These are phyloP conservation scores for Litsea cubeba DNA, from an alignment of 164 flowering plant genomes.

Conservation along the genomic window DNA sequence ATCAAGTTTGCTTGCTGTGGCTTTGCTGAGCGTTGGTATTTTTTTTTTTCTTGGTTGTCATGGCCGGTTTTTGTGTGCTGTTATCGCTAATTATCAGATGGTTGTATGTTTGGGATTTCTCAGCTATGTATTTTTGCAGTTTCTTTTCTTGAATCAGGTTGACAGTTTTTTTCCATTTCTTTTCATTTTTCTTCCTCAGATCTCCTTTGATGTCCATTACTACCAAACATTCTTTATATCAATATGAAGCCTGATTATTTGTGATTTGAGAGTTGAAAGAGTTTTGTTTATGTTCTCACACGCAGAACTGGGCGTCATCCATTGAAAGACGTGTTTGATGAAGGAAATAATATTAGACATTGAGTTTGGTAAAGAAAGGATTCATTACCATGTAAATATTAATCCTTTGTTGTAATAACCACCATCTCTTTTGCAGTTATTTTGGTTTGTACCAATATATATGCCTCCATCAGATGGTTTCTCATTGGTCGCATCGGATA, in stretches of 20 bases:
- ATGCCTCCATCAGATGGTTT: too few relatives aligned
- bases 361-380: background rate
- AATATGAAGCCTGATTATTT: background rate
- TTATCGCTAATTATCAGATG: background rate
- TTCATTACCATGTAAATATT: background rate
- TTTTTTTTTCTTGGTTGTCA: background rate
- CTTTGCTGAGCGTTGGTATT: background rate
- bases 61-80: background rate
- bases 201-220: background rate
- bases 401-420: too few relatives aligned
- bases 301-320: background rate
- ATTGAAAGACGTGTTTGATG: background rate
- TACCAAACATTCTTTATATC: slow-evolving; percentile 4
- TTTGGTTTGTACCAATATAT: too few relatives aligned
- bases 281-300: background rate
- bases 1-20: background rate
- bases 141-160: background rate
- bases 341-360: background rate
- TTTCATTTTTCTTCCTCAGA: background rate
- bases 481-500: too few relatives aligned
- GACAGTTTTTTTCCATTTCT: background rate
- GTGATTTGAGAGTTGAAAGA: slow-evolving; percentile 4
- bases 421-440: too few relatives aligned
- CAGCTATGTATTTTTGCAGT: background rate
- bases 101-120: slow-evolving; percentile 6